These are phyloP conservation scores for Neurospora discreta DNA, from an alignment of 495 filamentous ascomycete genomes.

Conservation along the genomic window DNA sequence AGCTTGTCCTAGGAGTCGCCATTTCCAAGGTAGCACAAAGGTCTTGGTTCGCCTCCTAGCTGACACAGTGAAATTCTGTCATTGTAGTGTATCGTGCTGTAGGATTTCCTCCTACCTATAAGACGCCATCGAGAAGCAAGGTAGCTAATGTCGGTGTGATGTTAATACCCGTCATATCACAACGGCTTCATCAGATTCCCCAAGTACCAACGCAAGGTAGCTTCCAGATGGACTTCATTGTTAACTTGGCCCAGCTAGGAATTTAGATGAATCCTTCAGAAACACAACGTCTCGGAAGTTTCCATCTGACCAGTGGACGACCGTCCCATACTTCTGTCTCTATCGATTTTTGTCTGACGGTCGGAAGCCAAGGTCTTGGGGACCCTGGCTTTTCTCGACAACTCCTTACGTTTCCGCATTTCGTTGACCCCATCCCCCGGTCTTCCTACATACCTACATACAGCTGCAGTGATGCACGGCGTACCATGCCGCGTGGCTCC, in stretches of 20 bases:
- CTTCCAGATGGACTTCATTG: not conserved
- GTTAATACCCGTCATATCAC: not conserved
- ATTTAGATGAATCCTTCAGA: not conserved
- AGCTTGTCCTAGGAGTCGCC: not conserved
- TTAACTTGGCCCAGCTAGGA: not conserved
- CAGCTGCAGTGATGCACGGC: not conserved
- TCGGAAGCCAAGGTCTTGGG: not conserved
- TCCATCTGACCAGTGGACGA: not conserved
- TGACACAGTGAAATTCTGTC: not conserved
- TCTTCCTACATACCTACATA: not conserved
- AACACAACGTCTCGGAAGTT: not conserved
- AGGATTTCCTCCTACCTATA: not conserved
- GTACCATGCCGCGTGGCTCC: not conserved
- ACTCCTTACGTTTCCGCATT: not conserved
- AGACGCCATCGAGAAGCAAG: not conserved
- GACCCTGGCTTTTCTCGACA: not conserved
- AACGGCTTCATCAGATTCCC: not conserved
- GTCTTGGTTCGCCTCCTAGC: not conserved
- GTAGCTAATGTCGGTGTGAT: not conserved
- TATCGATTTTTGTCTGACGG: not conserved
- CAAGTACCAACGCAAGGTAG: not conserved
- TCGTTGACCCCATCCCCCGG: not conserved
- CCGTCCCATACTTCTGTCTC: not conserved
- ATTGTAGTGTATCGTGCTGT: not conserved
- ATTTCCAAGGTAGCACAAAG: not conserved